Evolutionary conservation across 2,329 filamentous ascomycete species (phyloP).

Genomic region (Cyphellophora europaea): DNA sequence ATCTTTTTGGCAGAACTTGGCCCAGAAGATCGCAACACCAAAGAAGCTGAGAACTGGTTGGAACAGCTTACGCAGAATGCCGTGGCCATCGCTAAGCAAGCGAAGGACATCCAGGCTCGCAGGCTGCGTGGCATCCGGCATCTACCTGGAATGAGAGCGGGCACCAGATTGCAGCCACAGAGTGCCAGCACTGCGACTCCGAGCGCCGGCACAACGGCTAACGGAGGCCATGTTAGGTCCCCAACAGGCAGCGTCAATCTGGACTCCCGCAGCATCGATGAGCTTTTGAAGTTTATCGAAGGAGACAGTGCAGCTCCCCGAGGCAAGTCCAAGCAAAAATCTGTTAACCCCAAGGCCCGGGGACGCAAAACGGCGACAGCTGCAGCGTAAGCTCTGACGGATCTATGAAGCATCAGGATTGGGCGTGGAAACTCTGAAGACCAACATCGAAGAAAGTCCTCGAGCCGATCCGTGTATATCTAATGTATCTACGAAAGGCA

Average conservation of each 20-base stretch:
- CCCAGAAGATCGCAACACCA: slow-evolving; percentile 89
- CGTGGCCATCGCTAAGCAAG: slow-evolving; percentile 86
- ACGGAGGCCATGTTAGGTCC: slow-evolving; percentile 20
- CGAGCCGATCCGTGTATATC: too few relatives aligned
- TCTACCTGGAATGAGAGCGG: slow-evolving; percentile 53
- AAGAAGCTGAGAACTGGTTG: slow-evolving; percentile 93
- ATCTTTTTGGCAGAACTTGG: slow-evolving; percentile 87
- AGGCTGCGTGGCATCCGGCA: slow-evolving; percentile 57
- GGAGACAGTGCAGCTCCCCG: slow-evolving; percentile 41
- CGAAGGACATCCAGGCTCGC: slow-evolving; percentile 72
- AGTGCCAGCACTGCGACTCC: slow-evolving; percentile 35
- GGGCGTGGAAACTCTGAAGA: background rate
- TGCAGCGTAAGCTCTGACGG: background rate
- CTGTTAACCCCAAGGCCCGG: slow-evolving; percentile 18
- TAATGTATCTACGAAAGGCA: too few relatives aligned
- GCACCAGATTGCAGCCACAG: slow-evolving; percentile 18
- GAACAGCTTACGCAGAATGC: slow-evolving; percentile 94
- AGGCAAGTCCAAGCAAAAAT: slow-evolving; percentile 33
- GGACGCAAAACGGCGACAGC: slow-evolving; percentile 10
- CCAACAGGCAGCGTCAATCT: slow-evolving; percentile 36
- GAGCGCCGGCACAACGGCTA: slow-evolving; percentile 25
- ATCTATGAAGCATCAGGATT: too few relatives aligned
- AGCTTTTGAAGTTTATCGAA: slow-evolving; percentile 90
- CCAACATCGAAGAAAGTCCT: too few relatives aligned
- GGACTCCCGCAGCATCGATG: slow-evolving; percentile 80